phyloP scores from a whole-genome alignment of 495 filamentous ascomycete species.

The Parathielavia hyrcaniae region DNA sequence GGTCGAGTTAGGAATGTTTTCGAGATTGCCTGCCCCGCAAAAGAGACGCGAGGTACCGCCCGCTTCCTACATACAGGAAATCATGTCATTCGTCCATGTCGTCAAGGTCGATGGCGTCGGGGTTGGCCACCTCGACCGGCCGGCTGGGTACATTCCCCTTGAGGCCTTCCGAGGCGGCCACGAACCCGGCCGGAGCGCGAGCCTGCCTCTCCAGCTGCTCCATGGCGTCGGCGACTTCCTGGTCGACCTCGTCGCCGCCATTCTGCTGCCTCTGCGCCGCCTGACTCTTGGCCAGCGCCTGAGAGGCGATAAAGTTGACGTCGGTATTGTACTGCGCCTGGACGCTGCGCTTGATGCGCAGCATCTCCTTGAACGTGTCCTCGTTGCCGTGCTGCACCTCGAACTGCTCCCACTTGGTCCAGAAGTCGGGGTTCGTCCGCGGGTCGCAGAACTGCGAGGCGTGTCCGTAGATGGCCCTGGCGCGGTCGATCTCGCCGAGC shows the following conservation, averaged over 20 bases:
- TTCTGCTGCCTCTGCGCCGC: constrained; percentile 46
- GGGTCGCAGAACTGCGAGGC: constrained; percentile 97
- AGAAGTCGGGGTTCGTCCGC: constrained; percentile 79
- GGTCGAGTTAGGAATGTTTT: too few relatives aligned
- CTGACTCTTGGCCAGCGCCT: constrained; percentile 81
- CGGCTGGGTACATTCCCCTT: constrained; percentile 57
- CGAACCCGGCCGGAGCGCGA: constrained; percentile 82
- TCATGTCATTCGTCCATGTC: constrained; percentile 45
- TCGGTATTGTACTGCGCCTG: constrained; percentile 98
- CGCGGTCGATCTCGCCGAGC: constrained; percentile 93
- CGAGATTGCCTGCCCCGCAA: too few relatives aligned
- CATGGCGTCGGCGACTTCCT: constrained; percentile 74
- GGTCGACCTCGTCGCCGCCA: constrained; percentile 39
- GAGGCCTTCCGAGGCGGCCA: constrained; percentile 73
- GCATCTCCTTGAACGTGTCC: constrained; percentile 99
- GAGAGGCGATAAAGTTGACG: constrained; percentile 96
- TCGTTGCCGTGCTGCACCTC: constrained; percentile 98
- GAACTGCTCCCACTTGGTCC: constrained; percentile 95
- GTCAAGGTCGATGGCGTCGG: constrained; percentile 86
- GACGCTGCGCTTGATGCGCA: constrained; percentile 93
- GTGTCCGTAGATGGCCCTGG: constrained; percentile 91
- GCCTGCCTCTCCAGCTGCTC: constrained; percentile 83
- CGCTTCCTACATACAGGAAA: background rate
- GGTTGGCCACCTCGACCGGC: constrained; percentile 58
- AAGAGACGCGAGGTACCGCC: background rate